Percentiles rank a stretch among this genome's conserved stretches.
Evolutionary conservation across 768 basidiomycete species (phyloP).

Genomic region (Lentinus brumalis): DNA sequence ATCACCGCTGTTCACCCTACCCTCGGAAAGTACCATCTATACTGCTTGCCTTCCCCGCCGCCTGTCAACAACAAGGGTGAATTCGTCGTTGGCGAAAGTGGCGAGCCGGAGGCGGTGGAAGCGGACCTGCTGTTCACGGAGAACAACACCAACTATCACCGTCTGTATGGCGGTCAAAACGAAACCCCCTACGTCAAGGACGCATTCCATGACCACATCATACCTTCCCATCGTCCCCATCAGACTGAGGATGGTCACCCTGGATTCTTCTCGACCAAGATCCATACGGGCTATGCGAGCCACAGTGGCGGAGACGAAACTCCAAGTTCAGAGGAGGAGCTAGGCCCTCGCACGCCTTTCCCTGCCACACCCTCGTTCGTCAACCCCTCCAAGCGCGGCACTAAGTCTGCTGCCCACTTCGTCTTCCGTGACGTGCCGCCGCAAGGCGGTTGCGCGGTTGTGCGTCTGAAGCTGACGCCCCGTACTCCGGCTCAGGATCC

Average conservation of each 20-base stretch:
- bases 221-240: conserved; percentile 78
- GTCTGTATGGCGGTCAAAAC: conserved; percentile 90
- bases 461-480: conserved; percentile 90
- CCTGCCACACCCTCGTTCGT: conserved; percentile 62
- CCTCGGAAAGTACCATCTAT: conserved; percentile 78
- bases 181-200: conserved; percentile 87
- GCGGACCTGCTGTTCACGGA: conserved; percentile 94
- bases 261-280: conserved; percentile 48
- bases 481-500: conserved; percentile 70
- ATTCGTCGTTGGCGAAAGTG: conserved; percentile 35
- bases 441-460: conserved; percentile 92
- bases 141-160: conserved; percentile 93
- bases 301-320: conserved; percentile 31
- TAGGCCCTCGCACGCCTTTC: conserved; percentile 61
- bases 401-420: conserved; percentile 94
- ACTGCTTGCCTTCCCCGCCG: conserved; percentile 90
- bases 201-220: conserved; percentile 97
- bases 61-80: conserved; percentile 77
- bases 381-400: conserved; percentile 85
- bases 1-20: conserved; percentile 74
- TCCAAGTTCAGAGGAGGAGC: conserved; percentile 41
- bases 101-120: conserved; percentile 65
- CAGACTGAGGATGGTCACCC: conserved; percentile 39
- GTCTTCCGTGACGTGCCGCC: conserved; percentile 84
- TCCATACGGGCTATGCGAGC: conserved; percentile 36